Evolutionary conservation across 129 eudicot species (phyloP).

Genomic region (Dittrichia graveolens): DNA sequence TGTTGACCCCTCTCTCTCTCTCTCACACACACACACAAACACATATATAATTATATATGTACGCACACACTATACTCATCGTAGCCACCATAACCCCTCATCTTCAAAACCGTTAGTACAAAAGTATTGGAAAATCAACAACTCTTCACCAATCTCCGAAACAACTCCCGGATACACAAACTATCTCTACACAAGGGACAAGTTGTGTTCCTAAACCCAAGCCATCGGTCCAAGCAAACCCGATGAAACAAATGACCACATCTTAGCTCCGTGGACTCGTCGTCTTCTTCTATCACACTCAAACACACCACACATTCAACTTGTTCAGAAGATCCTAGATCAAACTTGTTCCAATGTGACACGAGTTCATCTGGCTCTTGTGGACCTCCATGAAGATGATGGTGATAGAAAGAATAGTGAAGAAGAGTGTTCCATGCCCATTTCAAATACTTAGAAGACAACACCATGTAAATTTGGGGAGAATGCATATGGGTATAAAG

Average conservation of each 20-base stretch:
- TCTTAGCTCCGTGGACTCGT: slow-evolving; percentile 32
- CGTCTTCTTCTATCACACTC: slow-evolving; percentile 33
- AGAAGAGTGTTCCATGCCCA: slow-evolving; percentile 27
- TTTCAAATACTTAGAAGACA: slow-evolving; percentile 8
- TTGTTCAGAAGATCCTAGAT: not conserved
- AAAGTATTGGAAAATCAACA: not conserved
- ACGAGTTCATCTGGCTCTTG: not conserved
- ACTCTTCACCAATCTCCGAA: not conserved
- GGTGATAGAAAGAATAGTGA: slow-evolving; percentile 11
- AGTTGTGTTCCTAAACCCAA: slow-evolving; percentile 22
- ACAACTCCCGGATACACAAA: slow-evolving; percentile 2
- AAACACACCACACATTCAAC: slow-evolving; percentile 36
- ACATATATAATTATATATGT: too few species aligned
- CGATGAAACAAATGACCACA: slow-evolving; percentile 44
- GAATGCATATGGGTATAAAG: not conserved
- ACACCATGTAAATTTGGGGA: not conserved
- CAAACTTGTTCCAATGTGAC: too few species aligned
- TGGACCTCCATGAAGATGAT: slow-evolving; percentile 18
- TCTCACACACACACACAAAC: too few species aligned
- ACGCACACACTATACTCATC: not conserved
- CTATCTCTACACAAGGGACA: slow-evolving; percentile 42
- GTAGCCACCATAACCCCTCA: slow-evolving; percentile 18
- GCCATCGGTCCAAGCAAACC: slow-evolving; percentile 42
- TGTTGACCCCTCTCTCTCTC: too few species aligned
- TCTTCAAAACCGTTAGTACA: not conserved